phyloP scores from a whole-genome alignment of 352 stramenopile species.

The Globisporangium heterothallicum region DNA sequence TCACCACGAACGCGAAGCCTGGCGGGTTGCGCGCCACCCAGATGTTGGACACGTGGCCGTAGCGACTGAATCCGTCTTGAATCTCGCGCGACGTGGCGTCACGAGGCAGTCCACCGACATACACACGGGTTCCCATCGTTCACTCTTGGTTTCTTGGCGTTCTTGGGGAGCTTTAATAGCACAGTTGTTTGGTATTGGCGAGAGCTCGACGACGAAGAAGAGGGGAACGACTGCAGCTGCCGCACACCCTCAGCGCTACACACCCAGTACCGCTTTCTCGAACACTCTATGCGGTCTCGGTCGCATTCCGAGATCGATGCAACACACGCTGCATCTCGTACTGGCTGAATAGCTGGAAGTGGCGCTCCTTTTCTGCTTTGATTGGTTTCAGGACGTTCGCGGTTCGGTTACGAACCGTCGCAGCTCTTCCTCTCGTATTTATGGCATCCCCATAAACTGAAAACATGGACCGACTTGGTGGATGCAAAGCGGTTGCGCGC shows the following conservation, averaged over 20 bases:
- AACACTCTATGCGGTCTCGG: too few species aligned
- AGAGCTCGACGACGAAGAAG: not conserved
- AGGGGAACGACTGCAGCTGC: constrained; percentile 1
- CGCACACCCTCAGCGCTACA: too few species aligned
- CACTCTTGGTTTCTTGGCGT: constrained; percentile 7
- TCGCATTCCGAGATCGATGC: too few species aligned
- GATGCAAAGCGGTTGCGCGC: too few species aligned
- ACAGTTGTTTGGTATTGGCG: not conserved
- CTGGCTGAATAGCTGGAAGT: constrained; percentile 3
- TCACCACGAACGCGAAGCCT: constrained; percentile 88
- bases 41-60: constrained; percentile 83
- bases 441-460: not conserved
- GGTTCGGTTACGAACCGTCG: not conserved
- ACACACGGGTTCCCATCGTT: constrained; percentile 77
- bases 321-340: not conserved
- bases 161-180: constrained; percentile 10
- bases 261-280: too few species aligned
- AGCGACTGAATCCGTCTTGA: constrained; percentile 78
- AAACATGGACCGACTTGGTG: too few species aligned
- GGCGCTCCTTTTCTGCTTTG: not conserved
- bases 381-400: constrained; percentile 12
- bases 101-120: constrained; percentile 76
- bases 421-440: not conserved
- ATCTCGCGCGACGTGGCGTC: constrained; percentile 79
- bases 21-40: constrained; percentile 85